Evolutionary conservation across 345 rosid genomes (phyloP).

Genomic region (Pugionium dolabratum): DNA sequence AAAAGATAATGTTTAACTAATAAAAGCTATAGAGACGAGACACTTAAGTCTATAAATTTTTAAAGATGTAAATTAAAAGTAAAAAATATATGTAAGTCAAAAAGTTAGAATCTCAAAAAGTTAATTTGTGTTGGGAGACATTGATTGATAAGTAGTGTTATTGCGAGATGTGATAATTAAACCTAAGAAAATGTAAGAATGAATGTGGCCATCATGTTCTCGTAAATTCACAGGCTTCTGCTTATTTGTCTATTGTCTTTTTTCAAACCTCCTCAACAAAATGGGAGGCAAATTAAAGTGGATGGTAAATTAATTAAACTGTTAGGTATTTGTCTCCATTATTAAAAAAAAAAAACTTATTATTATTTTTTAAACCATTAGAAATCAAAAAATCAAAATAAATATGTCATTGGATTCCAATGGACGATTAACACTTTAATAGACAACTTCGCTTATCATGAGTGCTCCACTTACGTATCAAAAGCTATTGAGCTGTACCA

Average conservation of each 20-base stretch:
- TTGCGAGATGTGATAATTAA: slow-evolving; percentile 32
- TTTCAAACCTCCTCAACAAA: slow-evolving; percentile 28
- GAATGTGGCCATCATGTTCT: slow-evolving; percentile 29
- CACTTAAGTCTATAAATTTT: background rate
- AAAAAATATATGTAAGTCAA: background rate
- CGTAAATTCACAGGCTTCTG: slow-evolving; percentile 32
- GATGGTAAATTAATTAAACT: slow-evolving; percentile 21
- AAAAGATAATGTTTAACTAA: background rate
- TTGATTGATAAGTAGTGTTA: slow-evolving; percentile 30
- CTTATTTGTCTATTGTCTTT: slow-evolving; percentile 25
- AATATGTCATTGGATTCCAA: slow-evolving; percentile 33
- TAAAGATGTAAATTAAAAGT: background rate
- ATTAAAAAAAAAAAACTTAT: background rate
- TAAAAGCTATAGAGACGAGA: too few relatives aligned
- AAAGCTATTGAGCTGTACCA: slow-evolving; percentile 31
- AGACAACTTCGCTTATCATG: slow-evolving; percentile 39
- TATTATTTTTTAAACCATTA: background rate
- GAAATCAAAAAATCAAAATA: background rate
- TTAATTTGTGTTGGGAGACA: background rate
- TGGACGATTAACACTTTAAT: slow-evolving; percentile 27
- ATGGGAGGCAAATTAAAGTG: slow-evolving; percentile 37
- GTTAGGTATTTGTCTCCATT: slow-evolving; percentile 36
- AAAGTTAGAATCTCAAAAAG: background rate
- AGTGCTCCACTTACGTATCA: slow-evolving; percentile 44
- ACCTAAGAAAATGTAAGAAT: slow-evolving; percentile 21